Conservation (phyloP, 495 filamentous ascomycete genomes). For the Podospora anserina region DNA sequence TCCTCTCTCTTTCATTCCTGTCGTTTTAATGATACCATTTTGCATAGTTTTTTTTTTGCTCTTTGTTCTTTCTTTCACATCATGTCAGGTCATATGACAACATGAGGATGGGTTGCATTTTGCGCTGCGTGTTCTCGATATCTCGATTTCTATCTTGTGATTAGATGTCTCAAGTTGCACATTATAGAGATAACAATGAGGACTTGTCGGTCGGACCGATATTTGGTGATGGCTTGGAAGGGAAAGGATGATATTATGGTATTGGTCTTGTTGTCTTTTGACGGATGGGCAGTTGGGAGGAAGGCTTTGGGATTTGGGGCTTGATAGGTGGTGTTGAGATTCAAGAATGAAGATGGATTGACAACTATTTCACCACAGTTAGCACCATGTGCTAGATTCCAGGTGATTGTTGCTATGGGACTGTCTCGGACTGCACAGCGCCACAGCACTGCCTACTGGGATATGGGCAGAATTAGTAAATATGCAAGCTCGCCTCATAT, state of each 20-base stretch:
- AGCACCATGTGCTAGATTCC: no score
- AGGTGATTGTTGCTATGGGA: no score
- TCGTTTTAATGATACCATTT: slow-evolving; percentile 2
- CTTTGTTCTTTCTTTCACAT: background rate
- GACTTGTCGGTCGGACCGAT: background rate
- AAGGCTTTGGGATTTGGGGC: background rate
- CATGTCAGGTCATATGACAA: background rate
- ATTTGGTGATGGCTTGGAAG: background rate
- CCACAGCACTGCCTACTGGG: no score
- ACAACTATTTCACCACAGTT: no score
- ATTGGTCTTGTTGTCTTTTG: background rate
- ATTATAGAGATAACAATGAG: background rate
- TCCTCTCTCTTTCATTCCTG: background rate
- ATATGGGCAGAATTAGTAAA: no score
- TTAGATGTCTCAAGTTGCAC: background rate
- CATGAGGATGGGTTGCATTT: background rate
- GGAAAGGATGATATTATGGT: background rate
- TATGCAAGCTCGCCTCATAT: no score
- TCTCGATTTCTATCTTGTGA: background rate
- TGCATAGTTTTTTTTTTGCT: background rate
- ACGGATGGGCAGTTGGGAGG: background rate
- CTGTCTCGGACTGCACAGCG: no score
- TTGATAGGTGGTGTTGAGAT: background rate
- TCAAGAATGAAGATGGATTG: background rate
- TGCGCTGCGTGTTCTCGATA: background rate